phyloP scores from a whole-genome alignment of 2,329 filamentous ascomycete species.

The Neofusicoccum kwambonambiense region DNA sequence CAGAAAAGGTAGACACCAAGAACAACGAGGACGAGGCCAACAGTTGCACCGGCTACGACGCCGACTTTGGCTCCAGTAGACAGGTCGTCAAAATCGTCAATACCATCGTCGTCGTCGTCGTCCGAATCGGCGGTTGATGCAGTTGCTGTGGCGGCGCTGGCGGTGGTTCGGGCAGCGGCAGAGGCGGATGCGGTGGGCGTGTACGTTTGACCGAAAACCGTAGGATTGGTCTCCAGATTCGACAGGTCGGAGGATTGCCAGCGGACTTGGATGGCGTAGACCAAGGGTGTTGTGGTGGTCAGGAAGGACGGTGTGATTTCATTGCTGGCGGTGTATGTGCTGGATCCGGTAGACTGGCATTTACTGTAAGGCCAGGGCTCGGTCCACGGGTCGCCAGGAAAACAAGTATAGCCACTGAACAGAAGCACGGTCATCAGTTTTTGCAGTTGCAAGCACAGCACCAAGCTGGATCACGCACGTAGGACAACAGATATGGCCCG shows the following conservation, averaged over 20 bases:
- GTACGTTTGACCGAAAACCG: background rate
- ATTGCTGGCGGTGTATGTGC: background rate
- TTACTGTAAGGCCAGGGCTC: background rate
- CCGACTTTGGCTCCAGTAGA: background rate
- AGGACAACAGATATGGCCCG: slow-evolving; percentile 5
- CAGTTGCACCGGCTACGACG: background rate
- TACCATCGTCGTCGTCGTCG: background rate
- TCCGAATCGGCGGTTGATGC: background rate
- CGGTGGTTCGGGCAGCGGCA: background rate
- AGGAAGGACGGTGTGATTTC: background rate
- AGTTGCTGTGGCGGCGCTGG: background rate
- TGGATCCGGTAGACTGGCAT: background rate
- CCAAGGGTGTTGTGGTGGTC: background rate
- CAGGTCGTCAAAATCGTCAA: background rate
- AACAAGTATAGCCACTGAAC: background rate
- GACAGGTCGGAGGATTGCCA: background rate
- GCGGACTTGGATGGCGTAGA: slow-evolving; percentile 6
- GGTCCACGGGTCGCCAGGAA: background rate
- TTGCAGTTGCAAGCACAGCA: too few relatives aligned
- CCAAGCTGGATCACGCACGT: background rate
- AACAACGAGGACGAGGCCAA: background rate
- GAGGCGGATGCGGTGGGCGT: background rate
- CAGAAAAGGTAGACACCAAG: background rate
- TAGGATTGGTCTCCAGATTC: background rate
- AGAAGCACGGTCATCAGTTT: background rate